Evolutionary conservation across 352 stramenopile species (phyloP).

Genomic region (Phytophthora lateralis): DNA sequence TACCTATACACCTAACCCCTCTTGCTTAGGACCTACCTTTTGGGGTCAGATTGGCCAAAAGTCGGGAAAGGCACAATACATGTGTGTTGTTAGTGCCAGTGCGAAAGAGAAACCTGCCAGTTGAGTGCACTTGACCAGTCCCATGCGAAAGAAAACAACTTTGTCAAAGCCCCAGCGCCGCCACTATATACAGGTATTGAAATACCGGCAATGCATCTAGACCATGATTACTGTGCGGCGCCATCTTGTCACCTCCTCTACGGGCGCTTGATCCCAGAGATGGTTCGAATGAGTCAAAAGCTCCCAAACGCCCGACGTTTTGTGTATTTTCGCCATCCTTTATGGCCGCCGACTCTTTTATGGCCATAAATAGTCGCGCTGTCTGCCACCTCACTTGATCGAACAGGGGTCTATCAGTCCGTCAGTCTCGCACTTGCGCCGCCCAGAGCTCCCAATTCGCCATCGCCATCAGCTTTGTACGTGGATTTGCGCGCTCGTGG

Average conservation of each 20-base stretch:
- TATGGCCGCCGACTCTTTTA: conserved; percentile 20
- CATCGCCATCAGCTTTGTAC: conserved; percentile 24
- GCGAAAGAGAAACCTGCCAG: not conserved
- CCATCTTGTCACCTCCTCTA: conserved; percentile 3
- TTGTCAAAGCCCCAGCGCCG: not conserved
- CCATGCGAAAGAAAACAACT: too few species aligned
- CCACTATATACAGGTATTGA: too few species aligned
- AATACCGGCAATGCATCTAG: too few species aligned
- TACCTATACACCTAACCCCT: too few species aligned
- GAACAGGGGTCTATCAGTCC: not conserved
- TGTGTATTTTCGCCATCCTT: conserved; percentile 18
- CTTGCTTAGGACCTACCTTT: too few species aligned
- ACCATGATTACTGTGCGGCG: not conserved
- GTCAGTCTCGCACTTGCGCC: conserved; percentile 22
- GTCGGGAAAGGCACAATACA: too few species aligned
- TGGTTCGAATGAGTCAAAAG: conserved; percentile 12
- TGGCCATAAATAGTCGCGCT: conserved; percentile 16
- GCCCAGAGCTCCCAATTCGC: conserved; percentile 3
- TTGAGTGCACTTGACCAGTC: not conserved
- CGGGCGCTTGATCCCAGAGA: not conserved
- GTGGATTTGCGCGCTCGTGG: conserved; percentile 17
- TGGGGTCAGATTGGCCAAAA: too few species aligned
- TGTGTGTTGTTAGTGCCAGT: conserved; percentile 9
- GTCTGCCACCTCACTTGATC: conserved; percentile 9
- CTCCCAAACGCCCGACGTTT: not conserved